Conservation (phyloP, 2,329 filamentous ascomycete genomes). For the Xylaria sp. region DNA sequence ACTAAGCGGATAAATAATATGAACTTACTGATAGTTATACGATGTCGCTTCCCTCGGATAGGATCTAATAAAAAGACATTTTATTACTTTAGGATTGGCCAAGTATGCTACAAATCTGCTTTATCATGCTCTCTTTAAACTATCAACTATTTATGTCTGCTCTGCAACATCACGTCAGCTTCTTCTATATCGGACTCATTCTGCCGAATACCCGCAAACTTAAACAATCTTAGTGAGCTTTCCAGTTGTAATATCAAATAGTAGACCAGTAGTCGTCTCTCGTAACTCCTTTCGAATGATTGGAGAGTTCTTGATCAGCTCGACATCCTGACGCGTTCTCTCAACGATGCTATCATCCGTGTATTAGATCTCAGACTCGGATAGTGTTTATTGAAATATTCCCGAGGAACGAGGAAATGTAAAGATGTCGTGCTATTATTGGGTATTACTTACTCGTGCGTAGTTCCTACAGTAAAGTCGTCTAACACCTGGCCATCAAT, state of each 20-base stretch:
- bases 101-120: neutral
- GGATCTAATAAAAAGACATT: too few relatives aligned
- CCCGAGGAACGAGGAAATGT: neutral
- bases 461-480: slow-evolving; percentile 2
- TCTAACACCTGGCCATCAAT: slow-evolving; percentile 7
- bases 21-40: too few relatives aligned
- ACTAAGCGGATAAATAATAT: too few relatives aligned
- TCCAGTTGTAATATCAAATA: slow-evolving; percentile 20
- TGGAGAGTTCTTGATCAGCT: slow-evolving; percentile 13
- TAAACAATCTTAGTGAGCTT: slow-evolving; percentile 22
- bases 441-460: slow-evolving; percentile 6
- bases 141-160: neutral
- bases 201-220: neutral
- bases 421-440: too few relatives aligned
- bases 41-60: too few relatives aligned
- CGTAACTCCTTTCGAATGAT: slow-evolving; percentile 19
- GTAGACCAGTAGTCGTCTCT: neutral
- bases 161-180: neutral
- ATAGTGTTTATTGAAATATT: neutral
- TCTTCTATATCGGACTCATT: neutral
- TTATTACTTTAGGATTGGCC: too few relatives aligned
- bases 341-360: slow-evolving; percentile 1
- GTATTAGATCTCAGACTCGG: neutral
- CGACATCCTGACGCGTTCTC: slow-evolving; percentile 8
- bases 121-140: neutral